Conservation (phyloP, 768 basidiomycete genomes). For the Pulveroboletus sp. region DNA sequence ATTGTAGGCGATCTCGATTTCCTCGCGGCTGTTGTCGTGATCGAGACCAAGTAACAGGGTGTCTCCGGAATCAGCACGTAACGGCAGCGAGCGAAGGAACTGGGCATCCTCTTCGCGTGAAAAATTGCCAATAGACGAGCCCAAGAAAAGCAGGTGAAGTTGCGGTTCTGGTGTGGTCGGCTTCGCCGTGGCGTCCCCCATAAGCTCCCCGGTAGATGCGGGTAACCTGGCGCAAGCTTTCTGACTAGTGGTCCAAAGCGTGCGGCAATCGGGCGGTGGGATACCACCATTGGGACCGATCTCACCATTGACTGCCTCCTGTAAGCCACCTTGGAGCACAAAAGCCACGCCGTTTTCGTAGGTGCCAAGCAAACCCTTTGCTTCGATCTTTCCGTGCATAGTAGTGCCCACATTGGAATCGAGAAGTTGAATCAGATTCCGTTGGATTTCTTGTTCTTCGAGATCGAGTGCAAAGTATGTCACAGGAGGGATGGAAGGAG, state of each 20-base stretch:
- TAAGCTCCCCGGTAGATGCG: conserved; percentile 20
- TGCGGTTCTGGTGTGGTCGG: conserved; percentile 54
- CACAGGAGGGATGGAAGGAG: conserved; percentile 44
- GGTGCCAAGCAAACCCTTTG: conserved; percentile 85
- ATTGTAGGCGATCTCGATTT: conserved; percentile 84
- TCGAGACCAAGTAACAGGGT: conserved; percentile 91
- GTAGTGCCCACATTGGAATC: conserved; percentile 56
- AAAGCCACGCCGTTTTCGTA: conserved; percentile 87
- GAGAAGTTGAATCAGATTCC: conserved; percentile 68
- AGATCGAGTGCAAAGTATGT: conserved; percentile 93
- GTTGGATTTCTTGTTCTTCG: conserved; percentile 78
- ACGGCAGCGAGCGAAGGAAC: conserved; percentile 77
- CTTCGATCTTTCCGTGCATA: conserved; percentile 68
- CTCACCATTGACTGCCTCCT: conserved; percentile 4
- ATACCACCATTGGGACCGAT: background rate
- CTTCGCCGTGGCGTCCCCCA: conserved; percentile 8
- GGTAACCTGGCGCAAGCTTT: conserved; percentile 41
- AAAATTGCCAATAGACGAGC: conserved; percentile 92
- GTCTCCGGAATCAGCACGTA: conserved; percentile 70
- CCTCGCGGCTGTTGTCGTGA: conserved; percentile 64
- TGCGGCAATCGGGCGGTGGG: conserved; percentile 9
- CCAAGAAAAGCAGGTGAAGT: conserved; percentile 85
- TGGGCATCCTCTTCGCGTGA: conserved; percentile 57
- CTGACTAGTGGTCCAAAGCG: conserved; percentile 10
- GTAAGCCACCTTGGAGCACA: conserved; percentile 45